A percentile compares a stretch with the other conserved stretches of the same genome.
Evolutionary conservation across 306 rosid genomes (phyloP).

Genomic region (Prinsepia uniflora): DNA sequence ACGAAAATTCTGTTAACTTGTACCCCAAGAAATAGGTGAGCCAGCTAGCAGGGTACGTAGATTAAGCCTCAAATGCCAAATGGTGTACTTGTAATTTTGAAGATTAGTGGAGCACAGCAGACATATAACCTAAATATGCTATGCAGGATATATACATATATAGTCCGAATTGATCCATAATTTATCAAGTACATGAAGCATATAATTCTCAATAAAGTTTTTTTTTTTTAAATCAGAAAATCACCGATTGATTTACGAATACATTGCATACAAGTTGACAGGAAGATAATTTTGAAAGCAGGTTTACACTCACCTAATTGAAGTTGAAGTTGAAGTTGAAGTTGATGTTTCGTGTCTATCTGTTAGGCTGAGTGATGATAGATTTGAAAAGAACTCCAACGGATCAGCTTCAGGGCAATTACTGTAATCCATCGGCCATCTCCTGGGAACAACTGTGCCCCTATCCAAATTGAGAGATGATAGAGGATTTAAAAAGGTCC

Average conservation of each 20-base stretch:
- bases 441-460: constrained; percentile 33
- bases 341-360: constrained; percentile 9
- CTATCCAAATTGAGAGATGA: constrained; percentile 6
- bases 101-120: neutral
- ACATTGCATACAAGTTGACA: neutral
- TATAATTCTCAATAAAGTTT: neutral
- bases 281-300: neutral
- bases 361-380: constrained; percentile 22
- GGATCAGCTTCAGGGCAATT: neutral
- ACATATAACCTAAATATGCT: neutral
- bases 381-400: constrained; percentile 10
- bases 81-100: neutral
- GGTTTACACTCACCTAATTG: constrained; percentile 21
- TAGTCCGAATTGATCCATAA: neutral
- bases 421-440: constrained; percentile 21
- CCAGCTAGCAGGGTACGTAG: no score
- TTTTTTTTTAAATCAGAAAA: no score
- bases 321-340: neutral
- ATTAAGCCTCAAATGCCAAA: neutral
- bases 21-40: neutral
- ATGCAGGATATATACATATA: neutral
- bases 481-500: neutral
- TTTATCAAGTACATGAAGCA: neutral
- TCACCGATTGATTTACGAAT: neutral
- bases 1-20: neutral